These are phyloP conservation scores for Hamamelis virginiana DNA, from an alignment of 164 flowering plant genomes.

Conservation along the genomic window DNA sequence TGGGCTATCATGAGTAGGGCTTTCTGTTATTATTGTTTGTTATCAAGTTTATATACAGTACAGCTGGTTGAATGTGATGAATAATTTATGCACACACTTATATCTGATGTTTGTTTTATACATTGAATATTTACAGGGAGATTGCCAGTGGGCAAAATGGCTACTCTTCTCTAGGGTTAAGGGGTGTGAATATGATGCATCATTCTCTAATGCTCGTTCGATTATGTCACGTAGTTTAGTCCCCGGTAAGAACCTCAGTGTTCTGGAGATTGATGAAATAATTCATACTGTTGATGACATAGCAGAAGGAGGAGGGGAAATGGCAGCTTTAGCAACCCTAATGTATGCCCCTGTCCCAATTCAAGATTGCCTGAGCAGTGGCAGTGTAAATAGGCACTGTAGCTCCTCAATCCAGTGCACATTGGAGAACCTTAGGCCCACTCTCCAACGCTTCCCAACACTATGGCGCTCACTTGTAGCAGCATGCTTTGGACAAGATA, in stretches of 20 bases:
- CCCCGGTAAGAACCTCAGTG: constrained; percentile 41
- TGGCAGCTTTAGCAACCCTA: constrained; percentile 95
- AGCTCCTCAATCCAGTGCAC: constrained; percentile 89
- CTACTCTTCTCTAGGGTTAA: constrained; percentile 70
- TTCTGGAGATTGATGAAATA: constrained; percentile 63
- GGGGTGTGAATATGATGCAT: constrained; percentile 89
- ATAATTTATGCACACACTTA: not conserved
- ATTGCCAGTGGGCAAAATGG: constrained; percentile 92
- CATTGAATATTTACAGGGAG: constrained; percentile 54
- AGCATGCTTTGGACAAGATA: constrained; percentile 81
- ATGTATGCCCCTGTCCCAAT: constrained; percentile 86
- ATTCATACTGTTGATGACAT: constrained; percentile 89
- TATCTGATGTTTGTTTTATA: not conserved
- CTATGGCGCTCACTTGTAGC: constrained; percentile 83
- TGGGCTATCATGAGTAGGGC: no score
- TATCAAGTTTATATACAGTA: not conserved
- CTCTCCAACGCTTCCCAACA: constrained; percentile 79
- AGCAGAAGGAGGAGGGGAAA: constrained; percentile 96
- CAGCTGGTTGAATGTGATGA: no score
- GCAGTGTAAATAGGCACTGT: constrained; percentile 73
- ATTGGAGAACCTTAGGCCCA: constrained; percentile 83
- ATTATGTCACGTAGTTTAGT: constrained; percentile 48
- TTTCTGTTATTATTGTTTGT: not conserved
- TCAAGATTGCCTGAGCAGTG: constrained; percentile 77
- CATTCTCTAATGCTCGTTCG: constrained; percentile 84